Conservation (phyloP, 192 early-diverging fungal species). For the Backusella liffmaniae region DNA sequence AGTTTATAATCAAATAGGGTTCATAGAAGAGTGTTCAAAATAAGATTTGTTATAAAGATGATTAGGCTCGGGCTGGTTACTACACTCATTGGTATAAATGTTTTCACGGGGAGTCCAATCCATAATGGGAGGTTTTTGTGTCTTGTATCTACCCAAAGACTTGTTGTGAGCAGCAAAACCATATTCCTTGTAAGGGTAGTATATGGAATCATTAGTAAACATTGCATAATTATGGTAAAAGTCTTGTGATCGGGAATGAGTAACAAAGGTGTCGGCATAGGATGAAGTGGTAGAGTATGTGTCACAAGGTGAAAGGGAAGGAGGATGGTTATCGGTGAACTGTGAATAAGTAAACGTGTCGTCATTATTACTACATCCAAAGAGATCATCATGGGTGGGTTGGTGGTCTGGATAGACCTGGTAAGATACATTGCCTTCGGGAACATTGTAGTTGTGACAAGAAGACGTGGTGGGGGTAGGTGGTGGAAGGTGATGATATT, state of each 20-base stretch:
- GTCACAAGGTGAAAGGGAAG: slow-evolving; percentile 16
- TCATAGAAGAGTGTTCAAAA: not conserved
- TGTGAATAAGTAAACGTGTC: slow-evolving; percentile 4
- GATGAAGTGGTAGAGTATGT: slow-evolving; percentile 12
- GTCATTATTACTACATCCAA: not conserved
- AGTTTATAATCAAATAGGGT: not conserved
- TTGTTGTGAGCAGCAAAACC: not conserved
- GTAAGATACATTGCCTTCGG: not conserved
- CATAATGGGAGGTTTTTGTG: slow-evolving; percentile 1
- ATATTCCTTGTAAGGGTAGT: slow-evolving; percentile 3
- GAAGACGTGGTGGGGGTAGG: not conserved
- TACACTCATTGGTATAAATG: not conserved
- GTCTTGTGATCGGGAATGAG: slow-evolving; percentile 9
- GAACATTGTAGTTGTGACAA: slow-evolving; percentile 10
- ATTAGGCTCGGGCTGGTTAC: not conserved
- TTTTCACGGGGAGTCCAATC: not conserved
- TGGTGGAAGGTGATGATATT: not conserved
- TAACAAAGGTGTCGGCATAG: not conserved
- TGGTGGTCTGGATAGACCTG: slow-evolving; percentile 12
- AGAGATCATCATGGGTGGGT: not conserved
- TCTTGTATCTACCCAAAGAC: not conserved
- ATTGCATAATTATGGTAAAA: slow-evolving; percentile 7
- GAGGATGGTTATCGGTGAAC: not conserved
- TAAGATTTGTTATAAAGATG: not conserved
- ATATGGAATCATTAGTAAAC: slow-evolving; percentile 8